These are phyloP conservation scores for Colletotrichum euphorbiae DNA, from an alignment of 2,329 filamentous ascomycete genomes.

Conservation along the genomic window DNA sequence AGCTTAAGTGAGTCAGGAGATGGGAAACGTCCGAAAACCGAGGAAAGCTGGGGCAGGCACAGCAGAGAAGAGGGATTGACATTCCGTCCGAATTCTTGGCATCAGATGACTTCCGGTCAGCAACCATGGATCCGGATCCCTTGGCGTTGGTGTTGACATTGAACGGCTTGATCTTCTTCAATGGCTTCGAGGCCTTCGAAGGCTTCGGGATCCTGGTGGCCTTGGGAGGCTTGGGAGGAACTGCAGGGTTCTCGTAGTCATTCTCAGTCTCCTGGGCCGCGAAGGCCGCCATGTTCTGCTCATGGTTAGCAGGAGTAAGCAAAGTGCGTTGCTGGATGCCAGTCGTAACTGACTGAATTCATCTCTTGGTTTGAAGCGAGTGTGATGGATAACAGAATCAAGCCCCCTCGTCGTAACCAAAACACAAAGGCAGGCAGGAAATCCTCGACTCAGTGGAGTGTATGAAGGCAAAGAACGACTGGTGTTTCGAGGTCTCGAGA, in stretches of 20 bases:
- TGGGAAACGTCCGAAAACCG: conserved; percentile 92
- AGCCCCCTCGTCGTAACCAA: conserved; percentile 28
- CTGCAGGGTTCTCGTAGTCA: neutral
- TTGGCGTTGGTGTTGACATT: conserved; percentile 2
- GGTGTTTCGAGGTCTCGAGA: conserved; percentile 15
- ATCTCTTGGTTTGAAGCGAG: conserved; percentile 22
- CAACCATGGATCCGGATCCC: conserved; percentile 38
- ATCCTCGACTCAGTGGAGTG: conserved; percentile 4
- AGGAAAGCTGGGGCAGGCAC: conserved; percentile 82
- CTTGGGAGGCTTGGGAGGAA: conserved; percentile 11
- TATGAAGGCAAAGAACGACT: conserved; percentile 25
- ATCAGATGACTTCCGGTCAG: conserved; percentile 40
- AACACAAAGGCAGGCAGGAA: conserved; percentile 36
- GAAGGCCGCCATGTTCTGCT: conserved; percentile 53
- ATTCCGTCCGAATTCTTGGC: conserved; percentile 31
- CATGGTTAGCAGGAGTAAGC: conserved; percentile 33
- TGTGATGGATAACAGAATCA: conserved; percentile 14
- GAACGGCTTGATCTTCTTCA: conserved; percentile 8
- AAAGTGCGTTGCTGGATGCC: neutral
- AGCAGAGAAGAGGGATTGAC: conserved; percentile 79
- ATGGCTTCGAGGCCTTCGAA: conserved; percentile 3
- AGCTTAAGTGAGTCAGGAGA: conserved; percentile 89
- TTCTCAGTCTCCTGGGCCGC: conserved; percentile 26
- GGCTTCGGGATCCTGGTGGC: conserved; percentile 7
- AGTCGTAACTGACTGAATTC: conserved; percentile 34